Percentiles rank a stretch among this genome's conserved stretches.
phyloP scores from a whole-genome alignment of 495 filamentous ascomycete species.

The Beverwykella pulmonaria region DNA sequence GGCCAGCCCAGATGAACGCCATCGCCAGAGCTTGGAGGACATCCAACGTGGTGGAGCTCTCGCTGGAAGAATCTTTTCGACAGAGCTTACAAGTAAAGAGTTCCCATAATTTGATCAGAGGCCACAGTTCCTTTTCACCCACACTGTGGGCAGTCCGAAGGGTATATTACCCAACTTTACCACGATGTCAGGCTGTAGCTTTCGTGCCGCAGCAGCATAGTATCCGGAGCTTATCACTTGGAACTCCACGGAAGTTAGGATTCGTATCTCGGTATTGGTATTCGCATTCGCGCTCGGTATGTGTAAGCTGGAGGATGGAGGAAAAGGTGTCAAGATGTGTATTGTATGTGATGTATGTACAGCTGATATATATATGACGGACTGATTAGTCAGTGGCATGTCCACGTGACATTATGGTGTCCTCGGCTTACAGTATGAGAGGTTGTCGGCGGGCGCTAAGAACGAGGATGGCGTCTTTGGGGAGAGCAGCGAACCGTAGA shows the following conservation, averaged over 20 bases:
- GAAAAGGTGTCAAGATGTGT: too few relatives aligned
- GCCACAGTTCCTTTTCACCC: constrained; percentile 63
- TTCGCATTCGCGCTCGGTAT: constrained; percentile 73
- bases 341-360: too few relatives aligned
- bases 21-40: background rate
- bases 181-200: constrained; percentile 77
- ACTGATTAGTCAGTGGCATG: too few relatives aligned
- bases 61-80: background rate
- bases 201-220: constrained; percentile 64
- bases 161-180: constrained; percentile 78
- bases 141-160: constrained; percentile 55
- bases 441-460: constrained; percentile 76
- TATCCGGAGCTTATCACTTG: constrained; percentile 64
- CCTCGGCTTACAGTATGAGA: too few relatives aligned
- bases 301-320: too few relatives aligned
- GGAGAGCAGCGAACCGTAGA: constrained; percentile 69
- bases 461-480: constrained; percentile 62
- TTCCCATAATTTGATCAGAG: background rate
- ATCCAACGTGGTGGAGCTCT: background rate
- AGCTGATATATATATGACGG: too few relatives aligned
- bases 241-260: constrained; percentile 85
- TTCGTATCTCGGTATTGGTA: constrained; percentile 67
- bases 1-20: background rate
- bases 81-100: background rate
- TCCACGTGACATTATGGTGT: too few relatives aligned